Evolutionary conservation across 352 stramenopile species (phyloP), one percentile per base, ranked within the genome.

Genomic region (Pythium sukuiense): DNA sequence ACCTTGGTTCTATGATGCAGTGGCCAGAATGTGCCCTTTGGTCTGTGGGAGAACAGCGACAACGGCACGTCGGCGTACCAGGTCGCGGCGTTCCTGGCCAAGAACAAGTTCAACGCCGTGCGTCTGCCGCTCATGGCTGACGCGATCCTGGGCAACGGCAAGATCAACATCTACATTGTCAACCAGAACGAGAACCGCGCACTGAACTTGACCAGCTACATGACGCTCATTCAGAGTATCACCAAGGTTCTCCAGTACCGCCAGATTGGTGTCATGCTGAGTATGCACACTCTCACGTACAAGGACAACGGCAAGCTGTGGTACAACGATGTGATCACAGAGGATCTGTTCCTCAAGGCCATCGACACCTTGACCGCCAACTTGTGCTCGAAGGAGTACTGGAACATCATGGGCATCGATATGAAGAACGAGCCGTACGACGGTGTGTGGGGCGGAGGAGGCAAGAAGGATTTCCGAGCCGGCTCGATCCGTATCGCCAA

Each of bases 81-180:
- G 60, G 78, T 93, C 29, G 81, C 81, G 16, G 63, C 74, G 13
- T 93, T 92, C 59, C 61, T 93, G n/a, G 60, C 76, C 0, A 58
- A 76, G 27, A 90, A 93, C 81, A 89, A 92, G 30, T 93, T 89
- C 69, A 93, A 93, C 35, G 74, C 79, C 11, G 79, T 93, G 18
- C 83, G 85, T 1, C 49, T 93, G 20, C 85, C 85, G 14, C 73
- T 93, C 24, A 90, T 85, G 71, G 74, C 74, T 7, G 61, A 76
- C 16, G 84, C 67, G 69, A 79, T 93, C 33, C 62, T 93, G 16
- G 74, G 70, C 1, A 87, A 90, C 60, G 71, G 73, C 9, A 58
- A 71, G 6, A 81, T 81, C 29, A 73, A 70, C 50, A 48, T 13
- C 1, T 30, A 43, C 1, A 43, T 84, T n/a, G 72, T 85, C 63